Percentiles rank a stretch among this genome's conserved stretches.
Conservation (phyloP, 495 filamentous ascomycete genomes). For the Aspergillus homomorphus region DNA sequence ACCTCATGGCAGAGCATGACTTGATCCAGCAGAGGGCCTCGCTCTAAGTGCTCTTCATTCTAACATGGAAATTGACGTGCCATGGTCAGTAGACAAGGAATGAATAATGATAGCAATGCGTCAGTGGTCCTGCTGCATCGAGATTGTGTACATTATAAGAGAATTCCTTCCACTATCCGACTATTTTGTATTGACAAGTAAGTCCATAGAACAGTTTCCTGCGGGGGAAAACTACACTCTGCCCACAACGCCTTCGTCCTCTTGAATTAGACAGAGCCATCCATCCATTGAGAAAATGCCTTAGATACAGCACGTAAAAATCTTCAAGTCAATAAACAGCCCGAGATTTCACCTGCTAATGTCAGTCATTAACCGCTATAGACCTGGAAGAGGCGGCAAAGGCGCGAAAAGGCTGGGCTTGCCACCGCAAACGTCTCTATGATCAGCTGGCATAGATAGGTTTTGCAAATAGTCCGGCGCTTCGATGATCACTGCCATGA, state of each 20-base stretch:
- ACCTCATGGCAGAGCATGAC: conserved; percentile 31
- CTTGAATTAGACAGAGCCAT: background rate
- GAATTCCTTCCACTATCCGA: background rate
- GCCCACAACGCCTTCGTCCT: background rate
- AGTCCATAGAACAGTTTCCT: background rate
- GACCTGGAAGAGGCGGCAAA: background rate
- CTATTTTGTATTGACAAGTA: background rate
- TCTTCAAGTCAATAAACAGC: background rate
- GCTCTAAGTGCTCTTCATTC: conserved; percentile 18
- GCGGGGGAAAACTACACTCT: background rate
- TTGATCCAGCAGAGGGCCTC: conserved; percentile 27
- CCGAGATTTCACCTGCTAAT: background rate
- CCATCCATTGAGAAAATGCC: background rate
- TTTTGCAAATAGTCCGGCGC: conserved; percentile 16
- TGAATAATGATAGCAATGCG: too few species aligned
- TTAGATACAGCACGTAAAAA: background rate
- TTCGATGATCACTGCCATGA: conserved; percentile 67
- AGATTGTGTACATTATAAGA: background rate
- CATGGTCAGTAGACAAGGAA: too few species aligned
- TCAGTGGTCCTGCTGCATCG: background rate
- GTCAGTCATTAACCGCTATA: background rate
- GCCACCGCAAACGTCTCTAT: conserved; percentile 10
- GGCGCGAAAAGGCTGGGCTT: background rate
- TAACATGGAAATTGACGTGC: too few species aligned
- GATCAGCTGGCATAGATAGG: conserved; percentile 13